Base-by-base conservation (phyloP, 768 basidiomycete species). In the Lepiota brunneoincarnata region DNA sequence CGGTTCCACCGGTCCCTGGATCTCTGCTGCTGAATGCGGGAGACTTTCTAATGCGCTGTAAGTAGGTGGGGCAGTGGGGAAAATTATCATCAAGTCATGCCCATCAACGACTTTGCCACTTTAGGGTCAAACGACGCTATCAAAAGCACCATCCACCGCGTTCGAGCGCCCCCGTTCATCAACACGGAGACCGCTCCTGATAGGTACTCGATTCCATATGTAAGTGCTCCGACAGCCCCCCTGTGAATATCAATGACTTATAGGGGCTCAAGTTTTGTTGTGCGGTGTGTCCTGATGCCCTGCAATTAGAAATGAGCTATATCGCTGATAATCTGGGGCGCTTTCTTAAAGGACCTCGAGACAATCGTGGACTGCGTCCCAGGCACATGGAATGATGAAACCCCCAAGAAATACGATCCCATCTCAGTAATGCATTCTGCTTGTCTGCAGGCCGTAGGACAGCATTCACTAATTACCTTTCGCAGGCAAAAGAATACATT, bases 191-290 rank as follows among this genome's bases (percentile, higher is more conserved):
- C 76, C 66, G 72, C 77, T 1, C 79, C 77, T 1, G 75, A 75
- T 31, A 69, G 84, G 23, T 84, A 82, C 59, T 84, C 83, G 0
- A 84, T 86, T 56, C 83, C 84, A 31, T 85, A 83, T 60, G 80
- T 80, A 56, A 56, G 78, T 64, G 6, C 37, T 40, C 18, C 34
- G 20, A 17, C 18, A 28, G 21, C n/a, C 2, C n/a, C n/a, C n/a
- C 17, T 40, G 11, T 37, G 14, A 20, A 31, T 14, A 20, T 42
- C 12, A 42, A 12, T 36, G 15, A 49, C 39, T 49, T 2, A 39
- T n/a, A n/a, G 34, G 12, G 14, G 6, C 14, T 12, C 12, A 38
- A 69, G 69, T 69, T 70, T 62, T 75, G 68, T 45, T 63, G 61
- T 18, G 64, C 70, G 49, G 72, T 74, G 49, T 55, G 68, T 57